A percentile compares a stretch with the other conserved stretches of the same genome.
phyloP scores from a whole-genome alignment of 352 stramenopile genomes.

The Peronosclerospora sorghi region DNA sequence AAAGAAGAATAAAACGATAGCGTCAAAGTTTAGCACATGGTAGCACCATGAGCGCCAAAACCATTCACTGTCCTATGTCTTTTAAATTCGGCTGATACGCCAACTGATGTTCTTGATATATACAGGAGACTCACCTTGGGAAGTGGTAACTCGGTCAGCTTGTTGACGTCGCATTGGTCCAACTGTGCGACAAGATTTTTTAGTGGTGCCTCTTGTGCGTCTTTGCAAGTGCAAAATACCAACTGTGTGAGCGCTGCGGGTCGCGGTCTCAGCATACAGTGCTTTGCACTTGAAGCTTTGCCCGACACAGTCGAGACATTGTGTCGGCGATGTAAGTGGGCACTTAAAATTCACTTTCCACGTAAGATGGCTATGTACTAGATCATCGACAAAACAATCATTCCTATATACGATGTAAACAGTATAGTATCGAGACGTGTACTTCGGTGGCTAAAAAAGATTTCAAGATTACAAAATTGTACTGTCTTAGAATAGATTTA shows the following conservation, averaged over 20 bases:
- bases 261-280: background rate
- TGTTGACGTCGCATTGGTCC: slow-evolving; percentile 8
- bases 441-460: background rate
- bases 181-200: background rate
- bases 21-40: background rate
- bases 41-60: no score
- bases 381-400: no score
- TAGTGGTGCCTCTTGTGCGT: background rate
- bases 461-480: background rate
- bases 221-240: background rate
- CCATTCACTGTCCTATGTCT: no score
- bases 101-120: background rate
- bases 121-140: slow-evolving; percentile 11
- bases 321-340: background rate
- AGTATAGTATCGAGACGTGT: no score
- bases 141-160: background rate
- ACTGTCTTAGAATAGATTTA: background rate
- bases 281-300: slow-evolving; percentile 1
- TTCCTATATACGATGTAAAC: background rate
- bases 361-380: no score
- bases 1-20: background rate
- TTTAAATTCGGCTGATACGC: no score
- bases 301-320: background rate
- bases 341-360: background rate
- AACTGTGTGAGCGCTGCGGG: background rate